Conservation (phyloP, 2,329 filamentous ascomycete genomes). For the Cladophialophora exuberans region DNA sequence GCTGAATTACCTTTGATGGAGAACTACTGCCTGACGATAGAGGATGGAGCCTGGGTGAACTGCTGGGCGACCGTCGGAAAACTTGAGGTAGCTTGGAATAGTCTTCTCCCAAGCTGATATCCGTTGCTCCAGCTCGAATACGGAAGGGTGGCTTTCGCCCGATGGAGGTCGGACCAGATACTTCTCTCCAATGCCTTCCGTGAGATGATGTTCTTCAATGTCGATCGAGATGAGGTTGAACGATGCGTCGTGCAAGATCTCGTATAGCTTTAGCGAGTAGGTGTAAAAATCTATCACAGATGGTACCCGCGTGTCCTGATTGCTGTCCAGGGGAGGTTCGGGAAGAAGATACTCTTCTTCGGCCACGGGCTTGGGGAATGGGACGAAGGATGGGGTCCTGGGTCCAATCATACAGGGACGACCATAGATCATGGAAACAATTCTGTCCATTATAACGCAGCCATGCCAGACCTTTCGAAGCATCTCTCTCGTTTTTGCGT, state of each 20-base stretch:
- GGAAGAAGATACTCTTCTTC: slow-evolving; percentile 38
- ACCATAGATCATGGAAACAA: slow-evolving; percentile 44
- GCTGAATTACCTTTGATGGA: slow-evolving; percentile 37
- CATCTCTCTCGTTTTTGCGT: slow-evolving; percentile 36
- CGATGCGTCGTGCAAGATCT: slow-evolving; percentile 42
- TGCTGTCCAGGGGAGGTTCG: neutral
- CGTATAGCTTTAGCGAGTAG: slow-evolving; percentile 40
- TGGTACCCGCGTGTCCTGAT: slow-evolving; percentile 29
- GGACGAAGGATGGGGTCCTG: slow-evolving; percentile 34
- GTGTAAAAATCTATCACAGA: slow-evolving; percentile 40
- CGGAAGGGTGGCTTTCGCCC: slow-evolving; percentile 35
- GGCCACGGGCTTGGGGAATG: slow-evolving; percentile 38
- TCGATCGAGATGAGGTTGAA: slow-evolving; percentile 25
- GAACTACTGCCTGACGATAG: slow-evolving; percentile 39
- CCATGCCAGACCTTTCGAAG: slow-evolving; percentile 39
- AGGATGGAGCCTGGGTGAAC: slow-evolving; percentile 32
- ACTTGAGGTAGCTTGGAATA: slow-evolving; percentile 37
- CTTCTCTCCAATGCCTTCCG: neutral
- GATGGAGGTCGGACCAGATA: slow-evolving; percentile 11
- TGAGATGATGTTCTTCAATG: neutral
- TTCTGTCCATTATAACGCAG: slow-evolving; percentile 43
- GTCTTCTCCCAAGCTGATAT: slow-evolving; percentile 38
- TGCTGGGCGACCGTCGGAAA: neutral
- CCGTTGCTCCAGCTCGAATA: slow-evolving; percentile 41
- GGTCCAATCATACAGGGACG: slow-evolving; percentile 43